Evolutionary conservation across 495 filamentous ascomycete genomes (phyloP).

Genomic region (Penicillium coprophilum): DNA sequence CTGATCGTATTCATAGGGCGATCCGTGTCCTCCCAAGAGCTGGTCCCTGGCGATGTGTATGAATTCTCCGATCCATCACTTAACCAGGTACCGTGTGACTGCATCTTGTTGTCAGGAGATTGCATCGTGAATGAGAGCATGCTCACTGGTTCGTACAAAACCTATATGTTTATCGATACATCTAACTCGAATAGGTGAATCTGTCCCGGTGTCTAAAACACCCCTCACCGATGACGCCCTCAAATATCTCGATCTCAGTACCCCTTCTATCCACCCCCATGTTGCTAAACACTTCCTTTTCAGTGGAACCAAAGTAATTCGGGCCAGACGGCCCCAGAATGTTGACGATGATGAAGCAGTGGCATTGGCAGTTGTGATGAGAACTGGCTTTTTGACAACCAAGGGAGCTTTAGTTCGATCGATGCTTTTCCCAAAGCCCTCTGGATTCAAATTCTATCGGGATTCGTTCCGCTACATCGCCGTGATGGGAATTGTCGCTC

Average conservation of each 20-base stretch:
- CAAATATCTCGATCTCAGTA: slow-evolving; percentile 66
- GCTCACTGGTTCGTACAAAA: slow-evolving; percentile 69
- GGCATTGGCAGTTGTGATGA: slow-evolving; percentile 84
- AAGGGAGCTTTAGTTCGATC: slow-evolving; percentile 95
- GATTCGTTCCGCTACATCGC: slow-evolving; percentile 98
- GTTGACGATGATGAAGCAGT: slow-evolving; percentile 84
- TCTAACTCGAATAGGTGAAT: slow-evolving; percentile 66
- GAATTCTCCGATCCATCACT: slow-evolving; percentile 96
- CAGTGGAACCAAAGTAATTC: slow-evolving; percentile 91
- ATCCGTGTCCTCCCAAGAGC: slow-evolving; percentile 77
- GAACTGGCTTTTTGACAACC: slow-evolving; percentile 96
- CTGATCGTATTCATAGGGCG: slow-evolving; percentile 58
- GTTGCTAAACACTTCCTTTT: slow-evolving; percentile 88
- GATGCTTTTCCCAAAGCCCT: slow-evolving; percentile 98
- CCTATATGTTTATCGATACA: background rate
- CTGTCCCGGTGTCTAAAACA: slow-evolving; percentile 90
- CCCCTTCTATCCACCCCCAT: slow-evolving; percentile 74
- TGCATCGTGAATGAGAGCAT: slow-evolving; percentile 99
- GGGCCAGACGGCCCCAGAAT: slow-evolving; percentile 84
- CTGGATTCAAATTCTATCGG: slow-evolving; percentile 95
- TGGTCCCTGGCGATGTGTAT: slow-evolving; percentile 96
- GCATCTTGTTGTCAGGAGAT: slow-evolving; percentile 86
- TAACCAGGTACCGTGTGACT: slow-evolving; percentile 90
- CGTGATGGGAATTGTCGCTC: slow-evolving; percentile 90
- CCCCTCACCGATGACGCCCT: slow-evolving; percentile 84